A percentile compares a stretch with the other conserved stretches of the same genome.
Conservation (phyloP, 108 stramenopile genomes). For the Aurantiochytrium sp. region DNA sequence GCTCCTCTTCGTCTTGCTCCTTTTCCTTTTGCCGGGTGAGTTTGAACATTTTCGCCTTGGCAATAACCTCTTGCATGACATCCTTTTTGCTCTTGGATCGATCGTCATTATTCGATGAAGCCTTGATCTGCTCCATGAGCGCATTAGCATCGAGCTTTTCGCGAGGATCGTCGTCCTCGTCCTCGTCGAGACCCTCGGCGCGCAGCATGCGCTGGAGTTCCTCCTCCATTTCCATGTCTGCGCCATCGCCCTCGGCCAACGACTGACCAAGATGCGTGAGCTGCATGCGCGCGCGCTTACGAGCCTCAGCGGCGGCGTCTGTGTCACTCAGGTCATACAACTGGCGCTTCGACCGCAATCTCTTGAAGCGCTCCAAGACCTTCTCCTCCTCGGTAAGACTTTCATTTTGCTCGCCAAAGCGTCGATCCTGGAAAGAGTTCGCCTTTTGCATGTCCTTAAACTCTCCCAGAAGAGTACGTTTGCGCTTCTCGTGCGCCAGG, state of each 20-base stretch:
- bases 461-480: conserved; percentile 18
- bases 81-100: not conserved
- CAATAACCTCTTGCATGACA: conserved; percentile 26
- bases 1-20: conserved; percentile 23
- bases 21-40: conserved; percentile 16
- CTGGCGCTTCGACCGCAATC: conserved; percentile 4
- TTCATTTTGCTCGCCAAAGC: conserved; percentile 25
- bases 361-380: conserved; percentile 26
- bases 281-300: not conserved
- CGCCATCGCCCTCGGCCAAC: not conserved
- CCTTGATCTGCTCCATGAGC: conserved; percentile 6
- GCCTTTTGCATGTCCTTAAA: conserved; percentile 9
- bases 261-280: not conserved
- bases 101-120: not conserved
- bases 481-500: conserved; percentile 16
- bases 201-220: conserved; percentile 11
- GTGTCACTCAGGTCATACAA: conserved; percentile 15
- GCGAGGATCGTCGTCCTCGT: conserved; percentile 5
- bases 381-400: conserved; percentile 23
- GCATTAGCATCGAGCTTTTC: not conserved
- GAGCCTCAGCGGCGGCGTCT: not conserved
- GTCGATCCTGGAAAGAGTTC: conserved; percentile 14
- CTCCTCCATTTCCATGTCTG: not conserved
- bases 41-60: conserved; percentile 28
- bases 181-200: not conserved